Evolutionary conservation across 1,139 yeast genomes (phyloP).

Genomic region (Protomyces lactucae-debilis): DNA sequence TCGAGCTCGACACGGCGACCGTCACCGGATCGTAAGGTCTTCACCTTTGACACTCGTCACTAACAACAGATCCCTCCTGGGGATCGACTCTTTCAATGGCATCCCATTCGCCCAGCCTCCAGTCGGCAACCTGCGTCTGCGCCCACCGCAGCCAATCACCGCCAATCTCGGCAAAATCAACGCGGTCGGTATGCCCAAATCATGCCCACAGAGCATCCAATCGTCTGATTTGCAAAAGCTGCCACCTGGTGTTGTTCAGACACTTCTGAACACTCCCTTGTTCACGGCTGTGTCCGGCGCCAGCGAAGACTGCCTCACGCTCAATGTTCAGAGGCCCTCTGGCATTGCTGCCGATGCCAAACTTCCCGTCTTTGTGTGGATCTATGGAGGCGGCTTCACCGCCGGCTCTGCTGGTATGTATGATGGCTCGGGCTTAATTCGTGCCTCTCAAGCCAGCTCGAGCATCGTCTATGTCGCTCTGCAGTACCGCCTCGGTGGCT

Average conservation of each 20-base stretch:
- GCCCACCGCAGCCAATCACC: conserved; percentile 3
- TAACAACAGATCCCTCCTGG: background rate
- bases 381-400: conserved; percentile 31
- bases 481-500: conserved; percentile 40
- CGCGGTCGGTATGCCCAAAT: conserved; percentile 1
- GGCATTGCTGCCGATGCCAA: background rate
- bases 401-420: conserved; percentile 23
- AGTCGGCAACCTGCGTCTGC: conserved; percentile 11
- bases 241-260: conserved; percentile 24
- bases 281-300: conserved; percentile 32
- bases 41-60: background rate
- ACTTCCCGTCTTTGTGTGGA: conserved; percentile 35
- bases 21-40: background rate
- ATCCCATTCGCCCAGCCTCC: conserved; percentile 28
- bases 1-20: background rate
- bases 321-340: background rate
- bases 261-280: conserved; percentile 17
- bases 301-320: conserved; percentile 32
- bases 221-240: background rate
- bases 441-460: background rate
- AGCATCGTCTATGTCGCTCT: conserved; percentile 35
- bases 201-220: conserved; percentile 1
- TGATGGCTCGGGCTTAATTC: background rate
- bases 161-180: conserved; percentile 20
- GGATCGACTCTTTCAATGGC: conserved; percentile 1